These are phyloP conservation scores for Chimonanthus praecox DNA, from an alignment of 164 flowering plant species.

Conservation along the genomic window DNA sequence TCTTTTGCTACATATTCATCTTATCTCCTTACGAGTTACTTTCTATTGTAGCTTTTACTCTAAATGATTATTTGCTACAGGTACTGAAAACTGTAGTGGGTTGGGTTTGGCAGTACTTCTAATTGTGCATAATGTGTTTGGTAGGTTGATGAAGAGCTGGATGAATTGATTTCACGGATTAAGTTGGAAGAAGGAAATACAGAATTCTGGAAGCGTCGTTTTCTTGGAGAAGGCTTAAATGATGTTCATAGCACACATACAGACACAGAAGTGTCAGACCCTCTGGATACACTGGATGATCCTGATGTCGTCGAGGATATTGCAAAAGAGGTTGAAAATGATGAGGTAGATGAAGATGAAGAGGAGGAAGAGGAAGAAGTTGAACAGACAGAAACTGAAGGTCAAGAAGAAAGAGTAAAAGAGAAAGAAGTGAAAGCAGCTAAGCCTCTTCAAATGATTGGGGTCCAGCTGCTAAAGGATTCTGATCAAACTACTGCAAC, in stretches of 20 bases:
- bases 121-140: slow-evolving; percentile 3
- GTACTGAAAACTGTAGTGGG: neutral
- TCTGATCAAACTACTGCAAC: slow-evolving; percentile 44
- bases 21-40: neutral
- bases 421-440: slow-evolving; percentile 64
- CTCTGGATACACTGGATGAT: slow-evolving; percentile 40
- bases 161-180: slow-evolving; percentile 80
- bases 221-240: slow-evolving; percentile 76
- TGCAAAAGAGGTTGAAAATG: slow-evolving; percentile 53
- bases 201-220: slow-evolving; percentile 96
- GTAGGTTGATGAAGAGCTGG: slow-evolving; percentile 90
- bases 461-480: slow-evolving; percentile 83
- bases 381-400: slow-evolving; percentile 50
- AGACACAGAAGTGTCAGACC: slow-evolving; percentile 30
- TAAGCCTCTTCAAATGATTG: slow-evolving; percentile 92
- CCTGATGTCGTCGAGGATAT: slow-evolving; percentile 47
- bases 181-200: slow-evolving; percentile 84
- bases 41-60: neutral
- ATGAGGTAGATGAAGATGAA: slow-evolving; percentile 26
- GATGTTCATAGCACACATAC: slow-evolving; percentile 24
- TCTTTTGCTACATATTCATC: neutral
- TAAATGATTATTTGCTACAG: slow-evolving; percentile 4
- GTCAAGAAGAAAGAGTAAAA: slow-evolving; percentile 50
- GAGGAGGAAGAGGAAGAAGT: slow-evolving; percentile 31
- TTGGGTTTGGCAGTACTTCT: neutral